Base-by-base conservation (phyloP, 805 yeast species). In the Saccharomycopsis amapae region DNA sequence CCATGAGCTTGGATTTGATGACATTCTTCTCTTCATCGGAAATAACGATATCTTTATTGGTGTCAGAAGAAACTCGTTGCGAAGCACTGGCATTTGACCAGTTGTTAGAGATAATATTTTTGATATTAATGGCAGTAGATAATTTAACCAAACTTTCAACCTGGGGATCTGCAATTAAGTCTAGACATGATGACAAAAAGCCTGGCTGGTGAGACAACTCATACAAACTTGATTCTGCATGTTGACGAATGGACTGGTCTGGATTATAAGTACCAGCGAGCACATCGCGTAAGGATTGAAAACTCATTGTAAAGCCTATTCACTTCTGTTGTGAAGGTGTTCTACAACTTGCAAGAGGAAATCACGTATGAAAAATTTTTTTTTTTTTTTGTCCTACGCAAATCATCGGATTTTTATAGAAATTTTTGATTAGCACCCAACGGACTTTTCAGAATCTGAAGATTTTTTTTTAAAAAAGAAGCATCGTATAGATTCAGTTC, bases 71-170 rank as follows among this genome's bases (percentile, higher is more conserved):
- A 31, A 5, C 7, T n/a, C n/a, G n/a, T 7, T 23, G 9, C 18
- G 28, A 19, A 7, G 53, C 52, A 10, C 61, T 52, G 39, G 52
- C 58, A 9, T 60, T 55, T 30, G 56, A 55, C 97, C 97, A 89
- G 42, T 75, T 70, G 31, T 75, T 70, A 13, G 70, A 66, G 19
- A 87, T 71, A 46, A 79, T 71, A 62, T 90, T 89, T 61, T 90
- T 90, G 62, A 87, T 76, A 62, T 78, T 86, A 3, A 90, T 79
- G 0, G 93, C 88, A 2, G 94, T 82, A 10, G 94, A 85, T 40
- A 77, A 66, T 54, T 79, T 74, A 41, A 83, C 70, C 20, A 69
- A 74, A 2, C 64, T 62, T 4, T 76, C 67, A 13, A 73, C 78
- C 15, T 72, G 75, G 5, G 64, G 63, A 18, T 76, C 30, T 15